Conservation (phyloP, 768 basidiomycete genomes). For the Boletus rubescentipes region DNA sequence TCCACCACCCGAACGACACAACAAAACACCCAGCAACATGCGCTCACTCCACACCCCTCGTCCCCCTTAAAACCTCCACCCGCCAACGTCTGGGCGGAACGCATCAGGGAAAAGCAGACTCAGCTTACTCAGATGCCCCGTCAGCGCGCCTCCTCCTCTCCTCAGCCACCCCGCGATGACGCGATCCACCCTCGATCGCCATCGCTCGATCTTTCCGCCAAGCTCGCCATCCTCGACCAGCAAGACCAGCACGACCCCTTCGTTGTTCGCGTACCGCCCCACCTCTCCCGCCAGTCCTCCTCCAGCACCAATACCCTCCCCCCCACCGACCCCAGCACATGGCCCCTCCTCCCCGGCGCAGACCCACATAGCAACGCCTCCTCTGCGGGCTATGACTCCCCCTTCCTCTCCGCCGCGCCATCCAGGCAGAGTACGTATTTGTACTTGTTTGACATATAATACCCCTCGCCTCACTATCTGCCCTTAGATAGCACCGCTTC, state of each 20-base stretch:
- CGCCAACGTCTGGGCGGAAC: constrained; percentile 44
- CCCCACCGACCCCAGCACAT: constrained; percentile 14
- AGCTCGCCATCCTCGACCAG: constrained; percentile 26
- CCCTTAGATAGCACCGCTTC: constrained; percentile 29
- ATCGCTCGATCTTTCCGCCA: constrained; percentile 10
- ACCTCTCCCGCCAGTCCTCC: constrained; percentile 31
- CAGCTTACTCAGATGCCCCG: constrained; percentile 16
- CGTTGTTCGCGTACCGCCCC: constrained; percentile 40
- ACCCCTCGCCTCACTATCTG: constrained; percentile 7
- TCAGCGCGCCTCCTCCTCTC: constrained; percentile 11
- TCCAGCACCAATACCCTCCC: constrained; percentile 24
- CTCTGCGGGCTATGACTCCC: constrained; percentile 33
- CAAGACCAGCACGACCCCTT: constrained; percentile 42
- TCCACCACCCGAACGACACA: neutral
- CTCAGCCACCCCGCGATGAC: constrained; percentile 16
- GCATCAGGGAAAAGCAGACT: constrained; percentile 41
- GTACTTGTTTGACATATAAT: constrained; percentile 7
- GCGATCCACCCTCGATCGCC: constrained; percentile 22
- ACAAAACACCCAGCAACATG: constrained; percentile 7
- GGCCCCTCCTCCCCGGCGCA: constrained; percentile 22
- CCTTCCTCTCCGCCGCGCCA: constrained; percentile 29
- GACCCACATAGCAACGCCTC: constrained; percentile 34
- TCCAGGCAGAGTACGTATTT: constrained; percentile 41
- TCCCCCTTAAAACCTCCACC: constrained; percentile 20
- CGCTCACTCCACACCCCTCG: neutral